Evolutionary conservation across 371 early-diverging fungal genomes (phyloP), one percentile per base, ranked within the genome.

Genomic region (Mortierella sp.): DNA sequence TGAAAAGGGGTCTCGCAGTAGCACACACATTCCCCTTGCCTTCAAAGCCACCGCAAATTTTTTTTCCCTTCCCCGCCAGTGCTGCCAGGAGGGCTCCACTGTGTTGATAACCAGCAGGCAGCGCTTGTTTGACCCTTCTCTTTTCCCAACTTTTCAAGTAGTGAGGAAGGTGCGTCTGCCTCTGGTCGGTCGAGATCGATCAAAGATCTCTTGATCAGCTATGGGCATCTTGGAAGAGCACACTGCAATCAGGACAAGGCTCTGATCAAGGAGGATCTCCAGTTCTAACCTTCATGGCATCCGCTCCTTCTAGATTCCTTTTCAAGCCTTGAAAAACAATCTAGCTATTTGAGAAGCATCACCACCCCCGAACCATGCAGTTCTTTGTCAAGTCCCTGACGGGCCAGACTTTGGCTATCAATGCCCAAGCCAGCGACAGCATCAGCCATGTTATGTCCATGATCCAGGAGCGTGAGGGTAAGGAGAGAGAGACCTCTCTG

Each of bases 381-480:
- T 88, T 92, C 79, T 94, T 93, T 82, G 93, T 94, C 71, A 93
- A 94, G 85, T 91, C 92, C 78, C 87, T 91, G 59, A 83, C 89
- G 64, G 94, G 93, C 64, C 57, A 70, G 61, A 93, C 94, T 72
- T 88, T 94, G 80, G 90, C 93, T 65, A 82, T 93, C 65, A 92
- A 94, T 82, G 93, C 90, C 71, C 86, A 91, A 65, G 72, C 86
- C 51, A 63, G 82, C 51, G 89, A 91, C 70, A 89, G 91, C 63
- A 92, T 96, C 83, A 87, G 86, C 82, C 84, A 84, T 79, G 91
- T 95, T 84, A 95, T 93, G 89, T 84, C 87, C 72, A 90, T 92
- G 85, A 93, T 95, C 78, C 91, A 94, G 81, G 93, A 90, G 79
- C 95, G 95, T 83, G 96, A 96, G 84, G 92, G 91, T 83, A 59